A percentile compares a stretch with the other conserved stretches of the same genome.
Conservation (phyloP, 176 grass and related monocot genomes). For the Oryza meyeriana region DNA sequence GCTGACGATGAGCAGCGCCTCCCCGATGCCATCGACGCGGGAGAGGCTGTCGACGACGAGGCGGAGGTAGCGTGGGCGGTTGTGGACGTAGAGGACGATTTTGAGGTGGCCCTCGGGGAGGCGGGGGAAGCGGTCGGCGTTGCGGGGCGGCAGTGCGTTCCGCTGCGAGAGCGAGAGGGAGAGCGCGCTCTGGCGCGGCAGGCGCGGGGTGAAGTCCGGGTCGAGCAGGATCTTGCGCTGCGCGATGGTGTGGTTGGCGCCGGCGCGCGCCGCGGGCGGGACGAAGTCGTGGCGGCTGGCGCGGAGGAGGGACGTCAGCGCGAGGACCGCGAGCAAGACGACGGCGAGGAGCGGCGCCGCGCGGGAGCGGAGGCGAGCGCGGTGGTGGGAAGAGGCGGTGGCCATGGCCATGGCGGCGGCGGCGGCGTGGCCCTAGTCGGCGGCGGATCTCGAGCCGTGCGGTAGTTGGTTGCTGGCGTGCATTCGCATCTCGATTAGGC, state of each 20-base stretch:
- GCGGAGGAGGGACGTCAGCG: conserved; percentile 59
- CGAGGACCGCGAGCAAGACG: conserved; percentile 52
- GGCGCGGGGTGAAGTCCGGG: conserved; percentile 48
- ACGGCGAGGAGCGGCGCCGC: conserved; percentile 41
- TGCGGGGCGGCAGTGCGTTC: conserved; percentile 72
- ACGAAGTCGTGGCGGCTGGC: conserved; percentile 23
- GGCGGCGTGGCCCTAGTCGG: conserved; percentile 13
- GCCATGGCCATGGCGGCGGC: conserved; percentile 17
- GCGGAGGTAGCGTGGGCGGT: conserved; percentile 78
- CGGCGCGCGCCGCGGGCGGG: not conserved
- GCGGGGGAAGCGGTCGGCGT: conserved; percentile 47
- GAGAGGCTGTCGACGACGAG: conserved; percentile 76
- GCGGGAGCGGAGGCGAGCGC: conserved; percentile 42
- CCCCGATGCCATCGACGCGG: conserved; percentile 66
- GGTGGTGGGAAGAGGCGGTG: not conserved
- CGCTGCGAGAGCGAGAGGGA: conserved; percentile 71
- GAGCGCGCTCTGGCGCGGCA: conserved; percentile 71
- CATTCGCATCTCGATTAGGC: conserved; percentile 14
- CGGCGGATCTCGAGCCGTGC: conserved; percentile 33
- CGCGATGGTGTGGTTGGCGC: conserved; percentile 19
- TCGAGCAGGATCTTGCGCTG: conserved; percentile 50
- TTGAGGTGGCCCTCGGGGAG: conserved; percentile 64
- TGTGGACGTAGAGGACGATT: conserved; percentile 89
- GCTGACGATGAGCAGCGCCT: conserved; percentile 89
- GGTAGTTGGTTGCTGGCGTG: conserved; percentile 22